These are phyloP conservation scores for Suillus cothurnatus DNA, from an alignment of 768 basidiomycete species.

Conservation along the genomic window DNA sequence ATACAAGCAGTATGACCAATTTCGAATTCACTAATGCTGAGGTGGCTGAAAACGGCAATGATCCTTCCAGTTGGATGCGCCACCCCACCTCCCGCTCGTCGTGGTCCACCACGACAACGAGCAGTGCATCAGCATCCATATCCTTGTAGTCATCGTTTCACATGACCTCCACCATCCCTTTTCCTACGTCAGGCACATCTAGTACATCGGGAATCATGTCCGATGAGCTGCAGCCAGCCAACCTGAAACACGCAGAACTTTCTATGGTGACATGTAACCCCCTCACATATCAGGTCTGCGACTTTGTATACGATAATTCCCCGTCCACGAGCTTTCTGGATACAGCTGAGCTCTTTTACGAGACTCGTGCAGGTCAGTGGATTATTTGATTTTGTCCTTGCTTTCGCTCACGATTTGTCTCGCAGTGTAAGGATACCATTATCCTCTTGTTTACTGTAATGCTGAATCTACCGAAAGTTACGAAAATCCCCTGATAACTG, in stretches of 20 bases:
- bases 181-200: not conserved
- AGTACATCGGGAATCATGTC: not conserved
- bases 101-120: not conserved
- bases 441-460: constrained; percentile 1
- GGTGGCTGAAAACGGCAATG: constrained; percentile 1
- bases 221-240: not conserved
- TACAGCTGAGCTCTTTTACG: constrained; percentile 64
- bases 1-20: not conserved
- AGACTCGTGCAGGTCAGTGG: constrained; percentile 65
- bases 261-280: constrained; percentile 47
- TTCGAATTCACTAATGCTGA: not conserved
- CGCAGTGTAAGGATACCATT: constrained; percentile 5
- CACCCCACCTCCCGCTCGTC: not conserved
- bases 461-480: constrained; percentile 47
- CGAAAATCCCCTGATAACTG: constrained; percentile 78
- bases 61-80: not conserved
- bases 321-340: constrained; percentile 48
- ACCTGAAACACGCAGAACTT: constrained; percentile 17
- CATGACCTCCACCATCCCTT: constrained; percentile 4
- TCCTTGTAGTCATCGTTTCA: not conserved
- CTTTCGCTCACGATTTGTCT: constrained; percentile 9
- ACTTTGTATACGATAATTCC: constrained; percentile 64
- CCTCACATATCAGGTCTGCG: constrained; percentile 69
- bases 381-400: constrained; percentile 4
- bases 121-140: not conserved